Evolutionary conservation across 2,329 filamentous ascomycete species (phyloP).

Genomic region (Ceratocystis papillata): DNA sequence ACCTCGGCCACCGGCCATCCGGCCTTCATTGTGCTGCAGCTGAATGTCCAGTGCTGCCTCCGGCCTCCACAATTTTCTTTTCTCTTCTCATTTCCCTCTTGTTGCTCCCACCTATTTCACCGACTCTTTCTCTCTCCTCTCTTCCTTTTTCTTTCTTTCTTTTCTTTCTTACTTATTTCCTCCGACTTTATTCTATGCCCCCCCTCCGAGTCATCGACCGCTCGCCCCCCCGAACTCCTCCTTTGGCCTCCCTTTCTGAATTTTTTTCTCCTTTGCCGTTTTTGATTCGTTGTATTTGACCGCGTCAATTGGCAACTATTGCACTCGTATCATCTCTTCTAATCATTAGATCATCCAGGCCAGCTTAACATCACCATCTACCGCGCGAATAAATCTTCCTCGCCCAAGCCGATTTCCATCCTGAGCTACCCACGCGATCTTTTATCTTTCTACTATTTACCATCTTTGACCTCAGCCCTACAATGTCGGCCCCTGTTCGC

Average conservation of each 20-base stretch:
- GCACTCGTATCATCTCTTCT: no score
- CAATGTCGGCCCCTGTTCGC: constrained; percentile 42
- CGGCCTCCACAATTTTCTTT: constrained; percentile 24
- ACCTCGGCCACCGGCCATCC: constrained; percentile 25
- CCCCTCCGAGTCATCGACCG: neutral
- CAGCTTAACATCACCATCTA: no score
- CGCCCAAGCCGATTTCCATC: neutral
- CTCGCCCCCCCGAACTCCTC: no score
- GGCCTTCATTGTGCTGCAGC: constrained; percentile 12
- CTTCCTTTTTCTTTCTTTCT: neutral
- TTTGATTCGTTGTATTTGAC: no score
- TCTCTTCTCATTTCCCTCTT: constrained; percentile 15
- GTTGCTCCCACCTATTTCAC: constrained; percentile 8
- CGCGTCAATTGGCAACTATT: no score
- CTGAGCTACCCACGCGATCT: neutral
- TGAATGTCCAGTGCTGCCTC: constrained; percentile 21
- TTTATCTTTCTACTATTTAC: neutral
- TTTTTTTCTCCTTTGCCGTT: no score
- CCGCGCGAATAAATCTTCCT: no score
- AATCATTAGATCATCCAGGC: neutral
- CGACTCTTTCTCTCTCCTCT: constrained; percentile 5
- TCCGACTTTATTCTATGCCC: neutral
- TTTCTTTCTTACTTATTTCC: constrained; percentile 6
- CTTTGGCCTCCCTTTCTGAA: no score
- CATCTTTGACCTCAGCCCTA: neutral